phyloP scores from a whole-genome alignment of 805 yeast species.

The Jamesozyma spencerorum region DNA sequence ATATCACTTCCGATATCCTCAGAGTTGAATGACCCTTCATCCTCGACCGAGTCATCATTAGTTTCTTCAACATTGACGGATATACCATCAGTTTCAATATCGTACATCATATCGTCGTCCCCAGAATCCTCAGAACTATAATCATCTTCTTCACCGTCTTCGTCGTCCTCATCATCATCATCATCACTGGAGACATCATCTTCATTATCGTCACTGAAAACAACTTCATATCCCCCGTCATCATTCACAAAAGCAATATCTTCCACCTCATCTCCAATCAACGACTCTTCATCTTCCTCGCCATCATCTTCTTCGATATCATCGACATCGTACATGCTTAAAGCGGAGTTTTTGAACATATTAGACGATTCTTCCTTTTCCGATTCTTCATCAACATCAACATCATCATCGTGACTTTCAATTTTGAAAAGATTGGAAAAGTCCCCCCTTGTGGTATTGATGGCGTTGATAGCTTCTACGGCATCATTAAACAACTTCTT shows the following conservation, averaged over 20 bases:
- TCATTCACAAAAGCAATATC: slow-evolving; percentile 30
- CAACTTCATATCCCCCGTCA: slow-evolving; percentile 30
- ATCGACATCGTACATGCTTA: slow-evolving; percentile 87
- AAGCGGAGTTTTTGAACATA: slow-evolving; percentile 74
- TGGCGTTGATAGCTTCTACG: slow-evolving; percentile 47
- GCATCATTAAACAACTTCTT: slow-evolving; percentile 49
- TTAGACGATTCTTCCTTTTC: slow-evolving; percentile 72
- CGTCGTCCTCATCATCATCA: slow-evolving; percentile 20
- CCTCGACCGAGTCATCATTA: slow-evolving; percentile 23
- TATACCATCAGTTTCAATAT: slow-evolving; percentile 23
- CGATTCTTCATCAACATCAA: slow-evolving; percentile 48
- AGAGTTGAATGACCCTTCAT: slow-evolving; percentile 5
- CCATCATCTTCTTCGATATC: slow-evolving; percentile 60
- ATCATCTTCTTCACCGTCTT: slow-evolving; percentile 5
- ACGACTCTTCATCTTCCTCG: slow-evolving; percentile 44
- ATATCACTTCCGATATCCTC: slow-evolving; percentile 17
- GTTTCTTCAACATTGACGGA: slow-evolving; percentile 13
- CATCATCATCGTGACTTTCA: slow-evolving; percentile 49
- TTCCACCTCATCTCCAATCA: slow-evolving; percentile 37
- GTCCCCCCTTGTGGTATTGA: slow-evolving; percentile 48
- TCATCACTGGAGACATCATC: slow-evolving; percentile 27
- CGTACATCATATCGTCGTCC: slow-evolving; percentile 12
- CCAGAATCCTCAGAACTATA: not conserved
- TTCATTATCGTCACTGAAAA: slow-evolving; percentile 27
- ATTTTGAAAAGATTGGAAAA: slow-evolving; percentile 51